Evolutionary conservation across 148 eudicot genomes (phyloP).

Genomic region (Limonium bicolor): DNA sequence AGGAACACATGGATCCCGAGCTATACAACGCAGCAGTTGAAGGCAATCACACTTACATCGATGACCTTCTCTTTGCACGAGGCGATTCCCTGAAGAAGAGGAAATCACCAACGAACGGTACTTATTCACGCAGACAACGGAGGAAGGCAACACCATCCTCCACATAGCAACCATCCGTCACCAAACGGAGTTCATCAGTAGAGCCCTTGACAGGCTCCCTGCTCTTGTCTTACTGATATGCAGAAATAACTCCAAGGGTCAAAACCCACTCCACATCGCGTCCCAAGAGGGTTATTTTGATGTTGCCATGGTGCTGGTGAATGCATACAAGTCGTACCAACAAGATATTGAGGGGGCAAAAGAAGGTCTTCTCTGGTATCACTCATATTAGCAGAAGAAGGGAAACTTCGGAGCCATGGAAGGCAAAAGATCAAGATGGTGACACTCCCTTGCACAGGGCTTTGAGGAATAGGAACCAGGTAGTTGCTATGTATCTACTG

Average conservation of each 20-base stretch:
- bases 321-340: constrained; percentile 18
- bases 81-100: constrained; percentile 4
- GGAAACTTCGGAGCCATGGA: constrained; percentile 22
- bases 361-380: constrained; percentile 12
- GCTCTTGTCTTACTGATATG: constrained; percentile 17
- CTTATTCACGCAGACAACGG: constrained; percentile 13
- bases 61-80: background rate
- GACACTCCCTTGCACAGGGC: constrained; percentile 31
- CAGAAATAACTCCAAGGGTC: constrained; percentile 14
- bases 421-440: constrained; percentile 19
- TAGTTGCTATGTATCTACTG: constrained; percentile 16
- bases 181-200: constrained; percentile 10
- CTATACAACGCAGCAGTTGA: constrained; percentile 19
- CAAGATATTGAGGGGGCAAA: constrained; percentile 12
- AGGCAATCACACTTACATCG: constrained; percentile 14
- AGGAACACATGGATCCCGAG: constrained; percentile 12
- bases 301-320: constrained; percentile 12
- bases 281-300: constrained; percentile 14
- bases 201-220: constrained; percentile 19
- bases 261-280: constrained; percentile 25
- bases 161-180: constrained; percentile 20
- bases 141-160: constrained; percentile 24
- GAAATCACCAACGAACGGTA: constrained; percentile 2
- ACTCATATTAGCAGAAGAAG: constrained; percentile 18
- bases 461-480: constrained; percentile 12